Percentiles rank a stretch among this genome's conserved stretches.
Evolutionary conservation across 2,329 filamentous ascomycete species (phyloP).

Genomic region (Chrysoporthe puriensis): DNA sequence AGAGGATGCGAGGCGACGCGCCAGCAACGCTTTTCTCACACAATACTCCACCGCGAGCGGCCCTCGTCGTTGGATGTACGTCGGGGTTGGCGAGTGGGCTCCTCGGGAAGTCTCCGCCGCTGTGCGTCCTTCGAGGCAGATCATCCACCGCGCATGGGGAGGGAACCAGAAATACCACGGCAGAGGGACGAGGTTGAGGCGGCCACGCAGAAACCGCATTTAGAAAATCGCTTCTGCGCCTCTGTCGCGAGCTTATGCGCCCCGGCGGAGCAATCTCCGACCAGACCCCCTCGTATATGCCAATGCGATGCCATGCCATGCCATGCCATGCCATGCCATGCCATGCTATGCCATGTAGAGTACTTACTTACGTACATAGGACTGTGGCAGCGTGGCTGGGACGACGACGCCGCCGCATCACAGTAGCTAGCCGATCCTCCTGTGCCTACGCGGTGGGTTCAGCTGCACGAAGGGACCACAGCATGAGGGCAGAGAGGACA

Average conservation of each 20-base stretch:
- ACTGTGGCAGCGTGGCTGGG: neutral
- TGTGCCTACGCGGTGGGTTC: neutral
- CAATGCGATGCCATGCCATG: too few species aligned
- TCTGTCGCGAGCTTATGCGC: neutral
- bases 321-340: too few species aligned
- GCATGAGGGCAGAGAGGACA: neutral
- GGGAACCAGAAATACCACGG: neutral
- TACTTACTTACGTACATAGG: too few species aligned
- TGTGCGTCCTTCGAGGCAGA: neutral
- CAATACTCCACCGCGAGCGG: neutral
- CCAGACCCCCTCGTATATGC: neutral
- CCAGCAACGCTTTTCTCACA: neutral
- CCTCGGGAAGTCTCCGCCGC: conserved; percentile 4
- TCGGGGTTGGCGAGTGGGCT: neutral
- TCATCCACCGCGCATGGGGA: neutral
- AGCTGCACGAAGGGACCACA: conserved; percentile 2
- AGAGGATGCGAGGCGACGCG: neutral
- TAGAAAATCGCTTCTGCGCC: neutral
- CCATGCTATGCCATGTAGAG: too few species aligned
- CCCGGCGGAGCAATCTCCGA: neutral
- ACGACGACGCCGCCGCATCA: neutral
- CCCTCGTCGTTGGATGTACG: neutral
- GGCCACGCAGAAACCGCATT: neutral
- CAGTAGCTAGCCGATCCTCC: neutral
- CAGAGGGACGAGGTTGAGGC: neutral